These are phyloP conservation scores for Paecilomyces fulvus DNA, from an alignment of 2,329 filamentous ascomycete genomes.

Conservation along the genomic window DNA sequence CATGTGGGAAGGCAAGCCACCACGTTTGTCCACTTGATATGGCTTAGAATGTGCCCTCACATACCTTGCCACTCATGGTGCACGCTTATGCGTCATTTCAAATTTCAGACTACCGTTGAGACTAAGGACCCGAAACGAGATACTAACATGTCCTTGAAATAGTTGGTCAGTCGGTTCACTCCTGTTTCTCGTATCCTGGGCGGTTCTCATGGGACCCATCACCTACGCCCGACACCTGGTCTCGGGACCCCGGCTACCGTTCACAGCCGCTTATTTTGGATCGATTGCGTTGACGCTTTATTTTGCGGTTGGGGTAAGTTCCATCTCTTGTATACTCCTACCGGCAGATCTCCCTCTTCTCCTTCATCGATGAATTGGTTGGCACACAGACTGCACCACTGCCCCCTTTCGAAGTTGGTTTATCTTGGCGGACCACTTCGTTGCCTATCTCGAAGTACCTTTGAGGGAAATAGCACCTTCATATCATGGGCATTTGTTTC, in stretches of 20 bases:
- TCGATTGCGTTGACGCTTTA: constrained; percentile 84
- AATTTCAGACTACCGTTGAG: neutral
- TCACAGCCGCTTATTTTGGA: constrained; percentile 90
- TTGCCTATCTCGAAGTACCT: neutral
- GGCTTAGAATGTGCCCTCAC: neutral
- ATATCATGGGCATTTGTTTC: neutral
- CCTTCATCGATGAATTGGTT: constrained; percentile 6
- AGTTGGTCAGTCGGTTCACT: constrained; percentile 94
- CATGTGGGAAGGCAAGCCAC: neutral
- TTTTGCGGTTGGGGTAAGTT: constrained; percentile 83
- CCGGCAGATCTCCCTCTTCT: constrained; percentile 6
- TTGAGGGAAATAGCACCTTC: neutral
- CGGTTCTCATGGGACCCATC: constrained; percentile 84
- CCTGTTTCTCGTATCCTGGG: constrained; percentile 86
- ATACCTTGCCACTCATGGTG: neutral
- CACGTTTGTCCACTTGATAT: neutral
- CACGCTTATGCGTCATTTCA: neutral
- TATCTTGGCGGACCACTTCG: too few relatives aligned
- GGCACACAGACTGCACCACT: constrained; percentile 4
- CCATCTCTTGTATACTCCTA: neutral
- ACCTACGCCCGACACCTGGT: constrained; percentile 76
- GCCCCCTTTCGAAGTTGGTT: neutral
- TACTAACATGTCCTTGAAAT: constrained; percentile 24
- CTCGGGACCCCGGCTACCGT: constrained; percentile 77
- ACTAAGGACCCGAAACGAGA: neutral